Evolutionary conservation across 768 basidiomycete genomes (phyloP), one percentile per base, ranked within the genome.

Genomic region (Suillus brevipes): DNA sequence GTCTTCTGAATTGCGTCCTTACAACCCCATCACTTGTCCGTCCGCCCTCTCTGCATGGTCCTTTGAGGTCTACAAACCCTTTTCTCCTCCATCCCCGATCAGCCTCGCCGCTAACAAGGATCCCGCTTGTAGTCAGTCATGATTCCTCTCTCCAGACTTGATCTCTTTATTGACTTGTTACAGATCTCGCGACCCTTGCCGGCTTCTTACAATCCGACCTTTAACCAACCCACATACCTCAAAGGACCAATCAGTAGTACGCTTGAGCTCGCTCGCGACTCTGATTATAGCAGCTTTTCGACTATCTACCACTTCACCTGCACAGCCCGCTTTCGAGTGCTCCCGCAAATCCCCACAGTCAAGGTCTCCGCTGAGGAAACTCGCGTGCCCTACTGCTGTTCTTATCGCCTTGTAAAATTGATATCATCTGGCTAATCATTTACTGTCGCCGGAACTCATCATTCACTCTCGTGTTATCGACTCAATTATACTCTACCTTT

Each of bases 111-210:
- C 73, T 72, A 69, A 73, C 81, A 84, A 83, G 82, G 82, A 84
- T 80, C 77, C 78, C 82, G 82, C 82, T 79, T 83, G 82, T 81
- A 65, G 82, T 83, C 63, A 23, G 80, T 71, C 23, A 25, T 25
- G 7, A 25, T 49, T 34, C n/a, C 16, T 8, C 40, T 66, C 18
- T 7, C 18, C 14, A 25, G 14, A 16, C 25, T 25, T 14, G 6
- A 14, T 25, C 14, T 12, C 14, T 50, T 3, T 14, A 16, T 8
- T 28, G 49, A 50, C 49, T 37, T 62, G 50, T 56, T 42, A 47
- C 72, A 92, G 89, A 86, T 85, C 92, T 94, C 91, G 91, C 91
- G 91, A 94, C 92, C 92, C 92, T 94, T 93, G 88, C 84, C 90
- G 90, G 89, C 88, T 80, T 85, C 90, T 83, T 78, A 79, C 78